A percentile compares a stretch with the other conserved stretches of the same genome.
Evolutionary conservation across 768 basidiomycete species (phyloP).

Genomic region (Xanthoconium stramineum): DNA sequence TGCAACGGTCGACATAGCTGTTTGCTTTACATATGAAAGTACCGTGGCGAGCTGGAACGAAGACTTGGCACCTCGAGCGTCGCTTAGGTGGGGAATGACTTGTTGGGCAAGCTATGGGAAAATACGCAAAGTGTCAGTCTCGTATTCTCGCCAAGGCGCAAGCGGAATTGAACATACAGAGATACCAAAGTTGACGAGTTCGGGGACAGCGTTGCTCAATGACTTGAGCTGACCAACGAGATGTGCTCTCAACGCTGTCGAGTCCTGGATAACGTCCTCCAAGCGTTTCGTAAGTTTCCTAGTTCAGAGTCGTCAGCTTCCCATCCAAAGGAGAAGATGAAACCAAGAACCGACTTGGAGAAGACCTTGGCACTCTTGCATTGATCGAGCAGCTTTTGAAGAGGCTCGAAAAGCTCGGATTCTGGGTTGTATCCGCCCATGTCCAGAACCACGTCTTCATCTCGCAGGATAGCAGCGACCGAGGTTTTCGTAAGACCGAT

Average conservation of each 20-base stretch:
- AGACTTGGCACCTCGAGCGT: constrained; percentile 73
- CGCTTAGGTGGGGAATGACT: constrained; percentile 81
- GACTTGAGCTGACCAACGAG: constrained; percentile 71
- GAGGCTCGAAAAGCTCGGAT: constrained; percentile 72
- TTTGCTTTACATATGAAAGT: constrained; percentile 68
- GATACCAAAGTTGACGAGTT: constrained; percentile 88
- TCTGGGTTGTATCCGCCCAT: constrained; percentile 74
- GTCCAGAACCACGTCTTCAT: constrained; percentile 75
- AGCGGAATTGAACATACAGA: constrained; percentile 48
- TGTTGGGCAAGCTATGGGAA: constrained; percentile 77
- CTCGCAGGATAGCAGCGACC: constrained; percentile 65
- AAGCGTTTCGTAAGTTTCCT: constrained; percentile 88
- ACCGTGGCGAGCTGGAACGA: constrained; percentile 75
- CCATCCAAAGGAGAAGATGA: not conserved
- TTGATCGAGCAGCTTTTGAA: constrained; percentile 79
- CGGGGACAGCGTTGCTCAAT: constrained; percentile 69
- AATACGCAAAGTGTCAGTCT: not conserved
- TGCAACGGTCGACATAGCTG: constrained; percentile 65
- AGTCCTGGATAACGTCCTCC: constrained; percentile 73
- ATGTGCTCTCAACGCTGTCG: constrained; percentile 66
- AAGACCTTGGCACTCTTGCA: constrained; percentile 77
- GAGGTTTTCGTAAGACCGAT: constrained; percentile 88
- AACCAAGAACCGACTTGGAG: constrained; percentile 56
- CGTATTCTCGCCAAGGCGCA: not conserved
- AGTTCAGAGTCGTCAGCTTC: not conserved